Base-by-base conservation (phyloP, 2,329 filamentous ascomycete species). In the Fonsecaea erecta region DNA sequence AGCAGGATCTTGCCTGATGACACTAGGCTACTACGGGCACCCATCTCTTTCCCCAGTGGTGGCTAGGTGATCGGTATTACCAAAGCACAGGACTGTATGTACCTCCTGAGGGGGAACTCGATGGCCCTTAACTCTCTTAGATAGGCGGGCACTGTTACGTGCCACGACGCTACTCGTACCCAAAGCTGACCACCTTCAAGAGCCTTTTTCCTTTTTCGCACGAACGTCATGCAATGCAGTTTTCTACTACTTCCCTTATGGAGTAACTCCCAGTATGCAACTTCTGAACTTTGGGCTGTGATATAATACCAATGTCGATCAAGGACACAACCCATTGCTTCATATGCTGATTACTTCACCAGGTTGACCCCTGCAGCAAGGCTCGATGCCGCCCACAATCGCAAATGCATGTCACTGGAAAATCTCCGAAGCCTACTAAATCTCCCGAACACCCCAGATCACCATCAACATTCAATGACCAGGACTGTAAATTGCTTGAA, bases 371-470 rank as follows among this genome's bases (percentile, higher is more conserved):
- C 48, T 43, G 40, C 40, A 16, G 18, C 34, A 48, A 54, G 18
- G 37, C 35, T 61, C 51, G n/a, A 40, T 32, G 40, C 59, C 51
- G 34, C 59, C 35, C 21, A 35, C 12, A 16, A 14, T 52, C 28
- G 24, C 48, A 8, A 11, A 28, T 34, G 51, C 59, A 54, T 43
- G 59, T 28, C 34, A 61, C 48, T 61, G 34, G 30, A 61, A 56
- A 61, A 61, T 61, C 59, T 61, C 59, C 59, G 59, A 61, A 53
- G 32, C 34, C 9, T 34, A 34, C 9, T 21, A 16, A 32, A 40
- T 53, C 51, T 30, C 3, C 26, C 24, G 12, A 48, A 58, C 46
- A 54, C 18, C 48, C 37, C 40, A 55, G 30, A 51, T 48, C 43
- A 48, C 43, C 9, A 14, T 12, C 43, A 12, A 26, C 24, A 48